phyloP scores from a whole-genome alignment of 108 stramenopile genomes.

The Epithemia pelagica region DNA sequence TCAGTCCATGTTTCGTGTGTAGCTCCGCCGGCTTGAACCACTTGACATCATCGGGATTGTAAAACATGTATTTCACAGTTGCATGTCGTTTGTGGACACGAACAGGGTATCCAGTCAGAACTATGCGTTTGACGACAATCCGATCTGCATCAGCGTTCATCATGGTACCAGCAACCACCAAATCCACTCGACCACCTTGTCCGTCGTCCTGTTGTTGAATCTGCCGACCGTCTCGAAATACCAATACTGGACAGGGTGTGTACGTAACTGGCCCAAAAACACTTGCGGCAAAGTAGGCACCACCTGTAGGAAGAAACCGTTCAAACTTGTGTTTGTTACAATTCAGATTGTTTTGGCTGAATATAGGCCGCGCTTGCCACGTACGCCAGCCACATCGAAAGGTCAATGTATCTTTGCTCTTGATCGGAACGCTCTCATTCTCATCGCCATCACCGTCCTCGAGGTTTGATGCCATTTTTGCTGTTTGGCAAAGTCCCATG shows the following conservation, averaged over 20 bases:
- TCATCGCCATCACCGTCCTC: neutral
- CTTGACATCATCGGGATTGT: conserved; percentile 94
- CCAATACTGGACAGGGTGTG: conserved; percentile 81
- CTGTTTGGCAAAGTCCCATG: conserved; percentile 82
- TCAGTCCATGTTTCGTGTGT: conserved; percentile 92
- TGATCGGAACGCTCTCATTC: conserved; percentile 52
- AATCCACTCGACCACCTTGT: conserved; percentile 23
- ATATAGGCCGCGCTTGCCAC: conserved; percentile 87
- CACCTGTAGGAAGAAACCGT: conserved; percentile 86
- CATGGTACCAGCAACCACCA: conserved; percentile 91
- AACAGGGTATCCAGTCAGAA: conserved; percentile 97
- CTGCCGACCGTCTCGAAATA: conserved; percentile 52
- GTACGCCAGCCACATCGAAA: conserved; percentile 94
- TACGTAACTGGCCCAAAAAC: conserved; percentile 95
- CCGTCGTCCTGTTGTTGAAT: conserved; percentile 2
- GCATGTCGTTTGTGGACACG: conserved; percentile 94
- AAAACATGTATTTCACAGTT: conserved; percentile 98
- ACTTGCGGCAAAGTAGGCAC: conserved; percentile 84
- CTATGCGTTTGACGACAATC: conserved; percentile 91
- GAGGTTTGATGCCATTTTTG: conserved; percentile 13
- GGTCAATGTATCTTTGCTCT: conserved; percentile 87
- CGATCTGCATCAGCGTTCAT: conserved; percentile 94
- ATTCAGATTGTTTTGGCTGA: conserved; percentile 93
- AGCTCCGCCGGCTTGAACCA: conserved; percentile 99
- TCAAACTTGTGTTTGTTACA: conserved; percentile 99